These are phyloP conservation scores for Cucumis melo DNA, from an alignment of 306 rosid genomes.

Conservation along the genomic window DNA sequence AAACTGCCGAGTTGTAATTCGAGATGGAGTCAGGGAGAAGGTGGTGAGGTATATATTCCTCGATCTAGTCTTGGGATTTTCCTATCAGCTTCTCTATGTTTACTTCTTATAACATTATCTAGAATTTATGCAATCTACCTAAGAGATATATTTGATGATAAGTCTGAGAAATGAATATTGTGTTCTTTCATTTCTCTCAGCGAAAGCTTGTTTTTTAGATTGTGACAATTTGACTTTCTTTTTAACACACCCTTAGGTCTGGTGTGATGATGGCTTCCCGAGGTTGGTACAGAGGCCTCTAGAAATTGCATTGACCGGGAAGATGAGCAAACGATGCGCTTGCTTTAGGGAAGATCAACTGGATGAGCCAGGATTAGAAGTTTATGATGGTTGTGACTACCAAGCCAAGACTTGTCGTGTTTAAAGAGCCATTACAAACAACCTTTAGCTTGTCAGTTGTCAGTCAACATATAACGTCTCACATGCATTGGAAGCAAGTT, in stretches of 20 bases:
- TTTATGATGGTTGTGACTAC: slow-evolving; percentile 67
- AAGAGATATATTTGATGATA: background rate
- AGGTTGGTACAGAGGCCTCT: slow-evolving; percentile 72
- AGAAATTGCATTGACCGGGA: slow-evolving; percentile 85
- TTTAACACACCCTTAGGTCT: slow-evolving; percentile 33
- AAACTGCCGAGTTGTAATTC: slow-evolving; percentile 77
- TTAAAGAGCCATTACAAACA: background rate
- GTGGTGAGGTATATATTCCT: slow-evolving; percentile 59
- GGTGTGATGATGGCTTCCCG: slow-evolving; percentile 87
- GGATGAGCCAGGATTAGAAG: slow-evolving; percentile 52
- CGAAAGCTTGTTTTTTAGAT: background rate
- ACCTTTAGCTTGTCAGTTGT: background rate
- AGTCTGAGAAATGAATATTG: background rate
- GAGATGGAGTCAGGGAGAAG: slow-evolving; percentile 87
- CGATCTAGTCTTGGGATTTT: background rate
- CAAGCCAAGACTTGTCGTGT: slow-evolving; percentile 54
- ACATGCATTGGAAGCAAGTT: background rate
- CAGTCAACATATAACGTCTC: background rate
- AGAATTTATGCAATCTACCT: background rate
- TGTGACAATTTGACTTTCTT: background rate
- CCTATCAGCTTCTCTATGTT: background rate
- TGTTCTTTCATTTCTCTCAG: background rate
- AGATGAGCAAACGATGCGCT: slow-evolving; percentile 85
- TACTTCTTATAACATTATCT: background rate
- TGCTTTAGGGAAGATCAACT: slow-evolving; percentile 71